A percentile compares a stretch with the other conserved stretches of the same genome.
Evolutionary conservation across 2,329 filamentous ascomycete species (phyloP).

Genomic region (Microsporum audouinii): DNA sequence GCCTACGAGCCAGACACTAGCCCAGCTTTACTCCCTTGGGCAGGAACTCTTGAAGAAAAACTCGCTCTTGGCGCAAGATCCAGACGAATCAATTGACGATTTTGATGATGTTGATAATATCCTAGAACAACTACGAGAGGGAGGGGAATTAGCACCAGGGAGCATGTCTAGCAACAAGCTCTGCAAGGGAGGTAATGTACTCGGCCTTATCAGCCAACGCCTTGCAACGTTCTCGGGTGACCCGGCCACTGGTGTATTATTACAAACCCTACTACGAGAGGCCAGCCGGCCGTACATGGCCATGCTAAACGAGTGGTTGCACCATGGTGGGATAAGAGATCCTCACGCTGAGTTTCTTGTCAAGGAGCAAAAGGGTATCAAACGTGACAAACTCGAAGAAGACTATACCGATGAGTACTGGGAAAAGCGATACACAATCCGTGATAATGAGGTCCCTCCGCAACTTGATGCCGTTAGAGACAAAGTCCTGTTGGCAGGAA

Average conservation of each 20-base stretch:
- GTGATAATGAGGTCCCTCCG: slow-evolving; percentile 80
- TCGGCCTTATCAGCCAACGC: slow-evolving; percentile 73
- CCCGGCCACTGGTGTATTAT: slow-evolving; percentile 67
- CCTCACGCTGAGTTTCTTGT: slow-evolving; percentile 89
- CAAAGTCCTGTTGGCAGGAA: slow-evolving; percentile 87
- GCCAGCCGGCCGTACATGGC: slow-evolving; percentile 90
- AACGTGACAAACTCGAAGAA: slow-evolving; percentile 76
- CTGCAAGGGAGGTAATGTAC: slow-evolving; percentile 92
- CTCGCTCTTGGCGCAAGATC: slow-evolving; percentile 63
- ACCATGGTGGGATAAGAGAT: slow-evolving; percentile 89
- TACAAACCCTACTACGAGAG: slow-evolving; percentile 74
- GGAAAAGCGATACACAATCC: slow-evolving; percentile 93
- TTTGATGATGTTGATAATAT: slow-evolving; percentile 86
- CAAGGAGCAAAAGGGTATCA: slow-evolving; percentile 91
- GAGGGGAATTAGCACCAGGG: slow-evolving; percentile 66
- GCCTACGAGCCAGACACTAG: slow-evolving; percentile 80
- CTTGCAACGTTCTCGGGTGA: slow-evolving; percentile 88
- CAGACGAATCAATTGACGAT: slow-evolving; percentile 58
- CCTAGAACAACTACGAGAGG: slow-evolving; percentile 75
- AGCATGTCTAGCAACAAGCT: slow-evolving; percentile 78
- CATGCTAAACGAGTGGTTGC: slow-evolving; percentile 98
- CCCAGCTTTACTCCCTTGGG: slow-evolving; percentile 76
- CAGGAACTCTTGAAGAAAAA: slow-evolving; percentile 83
- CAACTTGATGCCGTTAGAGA: slow-evolving; percentile 85
- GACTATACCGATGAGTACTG: slow-evolving; percentile 99